These are phyloP conservation scores for Emergomyces africanus DNA, from an alignment of 2,329 filamentous ascomycete species.

Conservation along the genomic window DNA sequence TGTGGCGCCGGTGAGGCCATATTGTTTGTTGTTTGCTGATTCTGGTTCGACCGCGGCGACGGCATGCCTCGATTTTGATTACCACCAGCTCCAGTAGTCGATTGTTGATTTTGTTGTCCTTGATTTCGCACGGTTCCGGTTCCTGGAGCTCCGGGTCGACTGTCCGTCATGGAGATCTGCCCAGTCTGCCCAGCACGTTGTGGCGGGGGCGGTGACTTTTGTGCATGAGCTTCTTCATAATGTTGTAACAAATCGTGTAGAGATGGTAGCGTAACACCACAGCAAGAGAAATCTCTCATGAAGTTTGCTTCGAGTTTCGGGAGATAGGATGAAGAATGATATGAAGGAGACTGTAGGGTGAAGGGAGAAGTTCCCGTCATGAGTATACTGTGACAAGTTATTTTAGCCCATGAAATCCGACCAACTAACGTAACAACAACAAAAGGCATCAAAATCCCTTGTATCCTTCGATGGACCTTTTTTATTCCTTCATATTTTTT, in stretches of 20 bases:
- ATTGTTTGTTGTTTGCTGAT: slow-evolving; percentile 11
- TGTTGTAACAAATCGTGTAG: slow-evolving; percentile 92
- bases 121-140: slow-evolving; percentile 27
- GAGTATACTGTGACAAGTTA: slow-evolving; percentile 56
- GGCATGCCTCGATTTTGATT: slow-evolving; percentile 2
- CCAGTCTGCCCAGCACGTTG: slow-evolving; percentile 36
- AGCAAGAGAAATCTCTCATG: slow-evolving; percentile 95
- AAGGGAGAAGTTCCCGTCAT: slow-evolving; percentile 97
- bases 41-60: slow-evolving; percentile 14
- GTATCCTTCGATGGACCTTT: not conserved
- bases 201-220: slow-evolving; percentile 42
- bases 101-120: slow-evolving; percentile 9
- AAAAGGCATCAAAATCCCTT: not conserved
- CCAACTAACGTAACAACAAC: slow-evolving; percentile 11
- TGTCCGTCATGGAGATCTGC: slow-evolving; percentile 34
- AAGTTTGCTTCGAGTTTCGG: slow-evolving; percentile 96
- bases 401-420: not conserved
- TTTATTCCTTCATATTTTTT: not conserved
- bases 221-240: slow-evolving; percentile 89
- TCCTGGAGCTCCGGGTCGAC: slow-evolving; percentile 37
- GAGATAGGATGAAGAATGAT: slow-evolving; percentile 91
- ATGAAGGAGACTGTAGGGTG: slow-evolving; percentile 79
- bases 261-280: slow-evolving; percentile 75
- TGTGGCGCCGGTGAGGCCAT: slow-evolving; percentile 8
- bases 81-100: not conserved